Evolutionary conservation across 2,329 filamentous ascomycete genomes (phyloP).

Genomic region (Trichoderma pleuroti): DNA sequence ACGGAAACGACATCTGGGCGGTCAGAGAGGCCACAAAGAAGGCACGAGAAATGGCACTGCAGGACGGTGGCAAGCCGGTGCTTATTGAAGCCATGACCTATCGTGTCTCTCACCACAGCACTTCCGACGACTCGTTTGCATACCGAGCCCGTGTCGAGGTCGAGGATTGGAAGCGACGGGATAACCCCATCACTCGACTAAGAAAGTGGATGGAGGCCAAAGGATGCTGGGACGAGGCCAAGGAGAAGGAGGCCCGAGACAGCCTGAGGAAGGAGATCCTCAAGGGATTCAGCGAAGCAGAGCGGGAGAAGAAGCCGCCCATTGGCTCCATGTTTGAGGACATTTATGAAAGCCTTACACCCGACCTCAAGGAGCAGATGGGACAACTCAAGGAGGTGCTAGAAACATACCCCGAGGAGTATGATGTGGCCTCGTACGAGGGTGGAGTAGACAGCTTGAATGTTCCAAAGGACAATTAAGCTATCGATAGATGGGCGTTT

Average conservation of each 20-base stretch:
- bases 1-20: constrained; percentile 93
- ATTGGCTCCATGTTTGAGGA: constrained; percentile 76
- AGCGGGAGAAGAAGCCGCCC: constrained; percentile 74
- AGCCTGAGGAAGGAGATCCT: constrained; percentile 70
- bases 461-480: neutral
- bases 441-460: constrained; percentile 65
- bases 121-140: constrained; percentile 93
- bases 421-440: constrained; percentile 75
- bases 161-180: constrained; percentile 88
- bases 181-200: constrained; percentile 81
- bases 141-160: constrained; percentile 93
- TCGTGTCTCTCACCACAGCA: constrained; percentile 96
- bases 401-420: constrained; percentile 85
- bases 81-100: constrained; percentile 97
- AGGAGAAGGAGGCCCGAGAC: constrained; percentile 70
- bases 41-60: constrained; percentile 73
- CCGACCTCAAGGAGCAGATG: constrained; percentile 71
- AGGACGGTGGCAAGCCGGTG: constrained; percentile 76
- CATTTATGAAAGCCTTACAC: constrained; percentile 83
- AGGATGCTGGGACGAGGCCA: constrained; percentile 78
- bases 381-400: constrained; percentile 69
- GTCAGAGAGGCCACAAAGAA: constrained; percentile 75
- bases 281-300: constrained; percentile 77
- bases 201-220: constrained; percentile 87
- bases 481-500: neutral